phyloP scores from a whole-genome alignment of 116 monocot genomes.

The Zostera marina region DNA sequence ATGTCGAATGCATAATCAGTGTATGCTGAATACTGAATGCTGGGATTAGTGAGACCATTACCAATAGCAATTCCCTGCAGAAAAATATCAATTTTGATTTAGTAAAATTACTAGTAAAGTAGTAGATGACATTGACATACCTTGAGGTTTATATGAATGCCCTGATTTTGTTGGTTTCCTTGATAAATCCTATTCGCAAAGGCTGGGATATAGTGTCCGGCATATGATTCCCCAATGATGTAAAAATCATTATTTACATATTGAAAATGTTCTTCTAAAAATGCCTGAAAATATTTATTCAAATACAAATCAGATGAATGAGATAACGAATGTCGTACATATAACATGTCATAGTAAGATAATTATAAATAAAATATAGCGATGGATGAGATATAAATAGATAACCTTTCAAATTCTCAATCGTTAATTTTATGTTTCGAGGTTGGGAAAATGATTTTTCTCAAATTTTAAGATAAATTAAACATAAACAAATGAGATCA shows the following conservation, averaged over 20 bases:
- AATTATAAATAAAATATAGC: no score
- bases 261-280: conserved; percentile 52
- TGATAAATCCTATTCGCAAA: conserved; percentile 64
- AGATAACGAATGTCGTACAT: no score
- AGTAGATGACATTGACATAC: conserved; percentile 7
- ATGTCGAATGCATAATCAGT: conserved; percentile 70
- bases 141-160: conserved; percentile 67
- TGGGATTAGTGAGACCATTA: conserved; percentile 78
- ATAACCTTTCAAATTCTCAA: no score
- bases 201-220: conserved; percentile 82
- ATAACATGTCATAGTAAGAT: no score
- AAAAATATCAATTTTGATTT: not conserved
- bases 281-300: conserved; percentile 25
- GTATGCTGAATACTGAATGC: conserved; percentile 76
- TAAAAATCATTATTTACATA: conserved; percentile 59
- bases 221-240: conserved; percentile 83
- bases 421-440: no score
- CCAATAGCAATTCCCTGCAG: conserved; percentile 79
- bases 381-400: no score
- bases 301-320: not conserved
- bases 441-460: no score
- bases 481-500: no score
- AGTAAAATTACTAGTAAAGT: not conserved
- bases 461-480: no score
- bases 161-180: conserved; percentile 67